Conservation (phyloP, 305 asterid genomes). For the Solanum hybrid region DNA sequence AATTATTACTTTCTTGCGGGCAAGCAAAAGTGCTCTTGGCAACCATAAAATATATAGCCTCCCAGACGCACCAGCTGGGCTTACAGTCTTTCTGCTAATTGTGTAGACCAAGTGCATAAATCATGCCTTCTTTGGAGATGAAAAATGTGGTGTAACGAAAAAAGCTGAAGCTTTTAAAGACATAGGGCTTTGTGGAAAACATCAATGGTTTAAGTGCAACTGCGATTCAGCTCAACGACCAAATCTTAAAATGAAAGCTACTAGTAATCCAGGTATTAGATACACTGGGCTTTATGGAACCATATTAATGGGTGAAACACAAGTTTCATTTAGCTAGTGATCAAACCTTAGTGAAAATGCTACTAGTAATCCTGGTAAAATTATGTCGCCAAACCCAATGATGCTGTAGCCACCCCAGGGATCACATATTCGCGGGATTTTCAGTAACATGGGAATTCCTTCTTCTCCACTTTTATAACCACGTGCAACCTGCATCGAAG, state of each 20-base stretch:
- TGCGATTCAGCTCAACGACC: neutral
- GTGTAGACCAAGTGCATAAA: neutral
- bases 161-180: neutral
- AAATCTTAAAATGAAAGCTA: neutral
- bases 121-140: neutral
- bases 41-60: neutral
- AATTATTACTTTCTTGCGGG: neutral
- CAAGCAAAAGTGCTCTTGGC: neutral
- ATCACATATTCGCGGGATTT: slow-evolving; percentile 91
- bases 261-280: neutral
- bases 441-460: slow-evolving; percentile 91
- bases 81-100: neutral
- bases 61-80: neutral
- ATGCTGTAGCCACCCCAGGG: slow-evolving; percentile 99
- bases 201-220: neutral
- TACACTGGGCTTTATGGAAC: neutral
- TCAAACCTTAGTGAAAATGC: slow-evolving; percentile 77
- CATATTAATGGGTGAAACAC: neutral
- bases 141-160: neutral
- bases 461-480: slow-evolving; percentile 96
- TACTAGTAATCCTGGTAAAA: slow-evolving; percentile 78
- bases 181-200: neutral
- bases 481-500: slow-evolving; percentile 66
- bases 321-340: neutral
- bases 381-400: slow-evolving; percentile 94